Percentiles rank a stretch among this genome's conserved stretches.
phyloP scores from a whole-genome alignment of 768 basidiomycete species.

The Leccinum pellstonianum region DNA sequence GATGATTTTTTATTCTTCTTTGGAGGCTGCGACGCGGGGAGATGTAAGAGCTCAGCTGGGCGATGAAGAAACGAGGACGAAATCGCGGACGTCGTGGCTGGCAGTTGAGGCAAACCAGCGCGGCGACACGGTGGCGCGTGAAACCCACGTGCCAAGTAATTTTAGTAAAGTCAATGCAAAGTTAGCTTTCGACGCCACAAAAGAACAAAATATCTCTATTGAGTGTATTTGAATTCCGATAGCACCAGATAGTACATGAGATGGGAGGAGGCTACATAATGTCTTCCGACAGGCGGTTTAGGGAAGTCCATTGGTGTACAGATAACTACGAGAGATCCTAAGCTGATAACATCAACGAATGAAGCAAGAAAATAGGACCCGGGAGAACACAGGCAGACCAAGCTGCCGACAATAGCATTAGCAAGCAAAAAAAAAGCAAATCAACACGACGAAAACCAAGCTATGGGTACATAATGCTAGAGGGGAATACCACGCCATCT shows the following conservation, averaged over 20 bases:
- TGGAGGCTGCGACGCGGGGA: not conserved
- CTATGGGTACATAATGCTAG: slow-evolving; percentile 78
- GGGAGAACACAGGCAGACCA: slow-evolving; percentile 24
- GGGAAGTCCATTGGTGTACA: slow-evolving; percentile 34
- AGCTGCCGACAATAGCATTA: slow-evolving; percentile 29
- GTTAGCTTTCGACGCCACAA: slow-evolving; percentile 15
- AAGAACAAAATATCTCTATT: slow-evolving; percentile 15
- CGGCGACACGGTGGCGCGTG: not conserved
- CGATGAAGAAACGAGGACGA: not conserved
- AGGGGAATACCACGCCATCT: slow-evolving; percentile 88
- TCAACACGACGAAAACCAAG: slow-evolving; percentile 13
- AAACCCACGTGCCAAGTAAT: not conserved
- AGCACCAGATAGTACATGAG: slow-evolving; percentile 25
- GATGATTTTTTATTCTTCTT: not conserved
- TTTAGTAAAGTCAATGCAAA: not conserved
- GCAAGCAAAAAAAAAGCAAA: slow-evolving; percentile 14
- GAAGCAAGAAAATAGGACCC: slow-evolving; percentile 22
- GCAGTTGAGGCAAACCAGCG: not conserved
- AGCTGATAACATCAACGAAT: slow-evolving; percentile 23
- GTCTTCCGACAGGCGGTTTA: slow-evolving; percentile 22
- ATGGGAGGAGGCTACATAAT: slow-evolving; percentile 31
- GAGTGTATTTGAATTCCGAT: slow-evolving; percentile 19
- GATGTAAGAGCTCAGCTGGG: not conserved
- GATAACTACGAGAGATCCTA: slow-evolving; percentile 32
- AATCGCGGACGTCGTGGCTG: not conserved